A percentile compares a stretch with the other conserved stretches of the same genome.
phyloP scores from a whole-genome alignment of 2,329 filamentous ascomycete species.

The Phaeophleospora eucalypticola region DNA sequence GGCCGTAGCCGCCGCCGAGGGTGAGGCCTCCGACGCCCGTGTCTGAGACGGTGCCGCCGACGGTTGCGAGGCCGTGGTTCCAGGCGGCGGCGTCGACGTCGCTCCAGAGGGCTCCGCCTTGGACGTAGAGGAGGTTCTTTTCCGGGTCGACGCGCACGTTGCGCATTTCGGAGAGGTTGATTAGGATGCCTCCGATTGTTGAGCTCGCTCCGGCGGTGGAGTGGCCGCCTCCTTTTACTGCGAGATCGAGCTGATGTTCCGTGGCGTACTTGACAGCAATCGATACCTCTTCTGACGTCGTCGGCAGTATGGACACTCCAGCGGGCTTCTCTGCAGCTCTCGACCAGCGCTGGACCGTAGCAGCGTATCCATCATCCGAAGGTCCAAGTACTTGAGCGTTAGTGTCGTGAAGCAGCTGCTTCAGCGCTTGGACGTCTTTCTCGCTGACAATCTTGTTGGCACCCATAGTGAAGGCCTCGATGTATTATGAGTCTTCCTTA shows the following conservation, averaged over 20 bases:
- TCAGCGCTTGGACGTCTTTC: slow-evolving; percentile 17
- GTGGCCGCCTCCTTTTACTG: slow-evolving; percentile 55
- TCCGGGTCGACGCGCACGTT: slow-evolving; percentile 46
- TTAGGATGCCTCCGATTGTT: slow-evolving; percentile 51
- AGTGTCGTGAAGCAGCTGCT: slow-evolving; percentile 13
- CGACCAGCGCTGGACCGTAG: slow-evolving; percentile 24
- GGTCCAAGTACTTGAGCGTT: slow-evolving; percentile 15
- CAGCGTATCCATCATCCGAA: slow-evolving; percentile 16
- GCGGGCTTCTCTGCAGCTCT: slow-evolving; percentile 27
- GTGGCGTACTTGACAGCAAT: slow-evolving; percentile 44
- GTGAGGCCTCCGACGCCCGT: slow-evolving; percentile 59
- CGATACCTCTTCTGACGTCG: slow-evolving; percentile 39
- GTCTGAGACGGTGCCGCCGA: slow-evolving; percentile 60
- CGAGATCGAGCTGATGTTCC: slow-evolving; percentile 46
- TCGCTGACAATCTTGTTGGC: slow-evolving; percentile 5
- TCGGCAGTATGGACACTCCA: slow-evolving; percentile 45
- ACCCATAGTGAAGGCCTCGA: slow-evolving; percentile 9
- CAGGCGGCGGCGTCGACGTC: slow-evolving; percentile 46
- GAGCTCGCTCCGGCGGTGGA: slow-evolving; percentile 51
- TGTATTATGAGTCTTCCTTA: no score
- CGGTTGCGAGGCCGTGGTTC: slow-evolving; percentile 52
- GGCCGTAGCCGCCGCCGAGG: slow-evolving; percentile 39
- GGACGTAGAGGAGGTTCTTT: slow-evolving; percentile 26
- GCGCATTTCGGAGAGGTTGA: slow-evolving; percentile 53
- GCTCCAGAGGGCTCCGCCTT: slow-evolving; percentile 25